A percentile compares a stretch with the other conserved stretches of the same genome.
Conservation (phyloP, 805 yeast genomes). For the Priceomyces carsonii region DNA sequence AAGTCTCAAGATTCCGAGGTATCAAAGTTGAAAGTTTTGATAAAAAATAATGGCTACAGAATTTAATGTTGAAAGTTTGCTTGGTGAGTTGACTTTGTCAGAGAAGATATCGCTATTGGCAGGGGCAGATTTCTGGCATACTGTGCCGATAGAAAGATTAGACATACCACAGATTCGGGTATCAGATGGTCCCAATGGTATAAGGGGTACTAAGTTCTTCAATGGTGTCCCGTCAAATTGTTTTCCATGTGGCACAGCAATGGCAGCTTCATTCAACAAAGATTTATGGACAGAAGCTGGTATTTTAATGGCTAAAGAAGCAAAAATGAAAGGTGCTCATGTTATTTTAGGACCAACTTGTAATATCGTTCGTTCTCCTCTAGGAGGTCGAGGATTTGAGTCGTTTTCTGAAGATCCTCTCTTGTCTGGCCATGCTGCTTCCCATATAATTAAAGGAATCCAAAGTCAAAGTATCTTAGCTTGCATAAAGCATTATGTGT, state of each 20-base stretch:
- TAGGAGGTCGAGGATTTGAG: slow-evolving; percentile 66
- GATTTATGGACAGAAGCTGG: slow-evolving; percentile 52
- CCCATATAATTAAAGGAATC: slow-evolving; percentile 54
- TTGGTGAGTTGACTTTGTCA: slow-evolving; percentile 30
- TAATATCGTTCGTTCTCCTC: slow-evolving; percentile 57
- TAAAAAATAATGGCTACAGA: slow-evolving; percentile 4
- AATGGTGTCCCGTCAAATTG: slow-evolving; percentile 56
- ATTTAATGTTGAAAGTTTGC: slow-evolving; percentile 29
- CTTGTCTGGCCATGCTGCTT: slow-evolving; percentile 46
- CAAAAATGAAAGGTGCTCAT: slow-evolving; percentile 53
- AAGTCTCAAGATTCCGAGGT: too few species aligned
- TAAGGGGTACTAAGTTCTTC: slow-evolving; percentile 58
- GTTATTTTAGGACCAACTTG: slow-evolving; percentile 38
- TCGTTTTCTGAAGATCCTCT: slow-evolving; percentile 63
- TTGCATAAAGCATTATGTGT: slow-evolving; percentile 61
- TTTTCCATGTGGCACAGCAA: slow-evolving; percentile 61
- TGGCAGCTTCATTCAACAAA: slow-evolving; percentile 58
- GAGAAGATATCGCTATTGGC: slow-evolving; percentile 40
- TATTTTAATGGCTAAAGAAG: slow-evolving; percentile 52
- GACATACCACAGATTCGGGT: slow-evolving; percentile 50
- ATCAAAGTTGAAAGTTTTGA: too few species aligned
- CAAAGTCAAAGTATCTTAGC: slow-evolving; percentile 54
- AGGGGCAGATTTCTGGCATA: slow-evolving; percentile 53
- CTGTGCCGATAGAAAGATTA: slow-evolving; percentile 39
- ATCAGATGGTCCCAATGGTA: slow-evolving; percentile 65